Percentiles rank a stretch among this genome's conserved stretches.
These are phyloP conservation scores for Linderniella brevidens DNA, from an alignment of 257 asterid genomes.

Conservation along the genomic window DNA sequence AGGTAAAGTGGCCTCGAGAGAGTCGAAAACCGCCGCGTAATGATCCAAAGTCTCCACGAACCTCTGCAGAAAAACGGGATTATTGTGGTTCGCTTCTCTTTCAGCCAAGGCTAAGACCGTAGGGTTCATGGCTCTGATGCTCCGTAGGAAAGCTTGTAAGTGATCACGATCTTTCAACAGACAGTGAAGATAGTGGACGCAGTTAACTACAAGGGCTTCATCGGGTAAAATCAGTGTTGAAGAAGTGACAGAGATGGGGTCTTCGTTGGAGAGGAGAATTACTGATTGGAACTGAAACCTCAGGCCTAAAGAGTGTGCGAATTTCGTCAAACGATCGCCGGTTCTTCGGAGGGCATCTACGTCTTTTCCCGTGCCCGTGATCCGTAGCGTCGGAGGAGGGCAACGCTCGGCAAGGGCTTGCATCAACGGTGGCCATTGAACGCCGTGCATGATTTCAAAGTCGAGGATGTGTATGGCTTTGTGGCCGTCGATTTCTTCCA, in stretches of 20 bases:
- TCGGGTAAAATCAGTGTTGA: conserved; percentile 38
- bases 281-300: conserved; percentile 76
- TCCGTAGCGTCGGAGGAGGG: conserved; percentile 71
- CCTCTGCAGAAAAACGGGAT: conserved; percentile 51
- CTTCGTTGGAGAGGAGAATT: conserved; percentile 19
- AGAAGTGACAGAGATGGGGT: conserved; percentile 20
- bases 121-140: conserved; percentile 49
- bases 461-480: conserved; percentile 72
- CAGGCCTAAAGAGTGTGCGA: conserved; percentile 71
- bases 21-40: conserved; percentile 74
- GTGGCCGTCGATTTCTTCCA: conserved; percentile 57
- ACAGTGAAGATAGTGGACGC: conserved; percentile 65
- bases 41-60: conserved; percentile 75
- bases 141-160: conserved; percentile 45
- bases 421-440: conserved; percentile 98
- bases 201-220: conserved; percentile 73
- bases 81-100: conserved; percentile 74
- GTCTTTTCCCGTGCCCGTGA: conserved; percentile 70
- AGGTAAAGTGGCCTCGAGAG: conserved; percentile 84
- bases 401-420: conserved; percentile 73
- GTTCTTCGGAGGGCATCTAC: conserved; percentile 53
- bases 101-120: conserved; percentile 57
- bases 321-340: conserved; percentile 72
- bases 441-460: conserved; percentile 91
- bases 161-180: conserved; percentile 40